Base-by-base conservation (phyloP, 2,329 filamentous ascomycete genomes). In the Didymella lethalis region DNA sequence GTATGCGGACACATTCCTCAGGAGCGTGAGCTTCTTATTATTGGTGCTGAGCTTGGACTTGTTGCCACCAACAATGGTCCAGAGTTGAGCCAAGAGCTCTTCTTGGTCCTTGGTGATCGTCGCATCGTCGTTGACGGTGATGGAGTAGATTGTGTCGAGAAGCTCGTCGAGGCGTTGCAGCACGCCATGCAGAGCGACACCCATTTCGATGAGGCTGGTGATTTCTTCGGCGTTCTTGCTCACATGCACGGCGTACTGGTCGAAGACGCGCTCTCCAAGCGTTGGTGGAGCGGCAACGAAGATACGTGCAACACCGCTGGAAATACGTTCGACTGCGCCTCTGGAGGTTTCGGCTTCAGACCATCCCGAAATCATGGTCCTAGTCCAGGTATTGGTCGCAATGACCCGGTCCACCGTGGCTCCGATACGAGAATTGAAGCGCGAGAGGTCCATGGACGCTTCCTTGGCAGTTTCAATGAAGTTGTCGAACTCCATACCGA, bases 171-270 rank as follows among this genome's bases (percentile, higher is more conserved):
- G 85, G 59, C 85, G 85, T 23, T 85, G 81, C 2, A 96, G 84
- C 1, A 90, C 82, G 12, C 81, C 76, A 7, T 93, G 81, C 8
- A 94, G 83, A 1, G 84, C 84, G 64, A 90, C 85, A 0, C 91
- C 91, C 73, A 92, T 88, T 46, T 84, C 72, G 61, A 95, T 90
- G 14, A 96, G 83, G 18, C 76, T 75, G 3, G 81, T 78, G 62
- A 94, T 91, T 69, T 90, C 87, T 43, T 89, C 87, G 59, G 89
- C 88, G 11, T 93, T 86, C 14, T 87, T 82, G 23, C 82, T 79
- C 1, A 90, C 90, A 77, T 94, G 91, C 54, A 87, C 83, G 23
- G 93, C 82, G 73, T 94, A 95, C 71, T 91, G 89, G 61, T 92
- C 86, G 36, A 91, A 81, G 1, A 95, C 78, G 8, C 85, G 84